Evolutionary conservation across 805 yeast genomes (phyloP), one percentile per base, ranked within the genome.

Genomic region (Wickerhamiella cacticola): DNA sequence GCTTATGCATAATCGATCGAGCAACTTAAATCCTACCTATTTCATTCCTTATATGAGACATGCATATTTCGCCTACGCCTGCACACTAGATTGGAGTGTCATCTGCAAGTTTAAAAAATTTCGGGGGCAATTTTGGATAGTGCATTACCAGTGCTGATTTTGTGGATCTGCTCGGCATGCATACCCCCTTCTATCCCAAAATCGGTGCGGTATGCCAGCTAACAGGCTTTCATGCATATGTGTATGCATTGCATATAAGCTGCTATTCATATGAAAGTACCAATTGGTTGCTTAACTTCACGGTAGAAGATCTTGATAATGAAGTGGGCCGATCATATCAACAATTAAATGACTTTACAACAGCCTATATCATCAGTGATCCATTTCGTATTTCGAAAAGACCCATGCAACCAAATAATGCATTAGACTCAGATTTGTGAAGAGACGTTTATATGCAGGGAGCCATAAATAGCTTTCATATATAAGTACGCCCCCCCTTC

Each of bases 241-340:
- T 29, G 21, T 28, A 19, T 41, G 45, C 45, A 41, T 41, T 41
- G 45, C 45, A 41, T 41, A 28, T 41, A 41, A 41, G 45, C 45
- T 41, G 28, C 16, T n/a, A 2, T 10, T n/a, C n/a, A 25, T 25
- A 25, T 10, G 28, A 10, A 25, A 7, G 10, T 25, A 25, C 10
- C 28, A 25, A 25, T 25, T 7, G 28, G 10, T 25, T 10, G 9
- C 28, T 10, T 10, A 25, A 25, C 7, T 7, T 25, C 28, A 25
- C n/a, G n/a, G n/a, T n/a, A n/a, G n/a, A n/a, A n/a, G n/a, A n/a
- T n/a, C n/a, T n/a, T n/a, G n/a, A n/a, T n/a, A n/a, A n/a, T n/a
- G n/a, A n/a, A n/a, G n/a, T n/a, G n/a, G n/a, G n/a, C n/a, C n/a
- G n/a, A n/a, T n/a, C n/a, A n/a, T n/a, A n/a, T n/a, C n/a, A n/a